These are phyloP conservation scores for Rhodotorula kratochvilovae DNA, from an alignment of 768 basidiomycete species.

Conservation along the genomic window DNA sequence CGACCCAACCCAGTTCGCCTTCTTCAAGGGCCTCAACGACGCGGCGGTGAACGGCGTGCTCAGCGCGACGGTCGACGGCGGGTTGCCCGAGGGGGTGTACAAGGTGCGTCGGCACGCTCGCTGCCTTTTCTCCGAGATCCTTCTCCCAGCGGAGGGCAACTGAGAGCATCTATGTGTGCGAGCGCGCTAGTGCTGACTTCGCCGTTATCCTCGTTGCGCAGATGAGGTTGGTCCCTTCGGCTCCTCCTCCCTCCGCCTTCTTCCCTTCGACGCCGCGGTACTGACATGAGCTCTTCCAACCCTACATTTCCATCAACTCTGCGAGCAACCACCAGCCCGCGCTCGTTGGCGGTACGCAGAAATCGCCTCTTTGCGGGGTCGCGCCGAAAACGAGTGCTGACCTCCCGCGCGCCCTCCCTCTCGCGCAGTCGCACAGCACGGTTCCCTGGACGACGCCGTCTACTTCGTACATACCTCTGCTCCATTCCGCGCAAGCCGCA, in stretches of 20 bases:
- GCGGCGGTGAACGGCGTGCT: conserved; percentile 54
- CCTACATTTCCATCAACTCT: conserved; percentile 51
- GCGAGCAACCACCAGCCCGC: conserved; percentile 58
- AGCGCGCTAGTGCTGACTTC: neutral
- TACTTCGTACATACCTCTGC: conserved; percentile 48
- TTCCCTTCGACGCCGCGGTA: neutral
- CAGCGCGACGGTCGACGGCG: conserved; percentile 55
- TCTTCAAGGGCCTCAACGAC: conserved; percentile 50
- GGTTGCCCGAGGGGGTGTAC: conserved; percentile 61
- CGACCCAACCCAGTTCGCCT: conserved; percentile 55
- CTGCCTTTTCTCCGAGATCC: neutral
- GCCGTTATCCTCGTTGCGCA: neutral
- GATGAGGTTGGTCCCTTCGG: conserved; percentile 4
- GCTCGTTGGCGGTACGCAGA: conserved; percentile 1
- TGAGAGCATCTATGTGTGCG: no score
- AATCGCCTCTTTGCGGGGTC: neutral
- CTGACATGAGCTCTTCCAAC: neutral
- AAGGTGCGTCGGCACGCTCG: conserved; percentile 48
- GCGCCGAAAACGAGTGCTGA: neutral
- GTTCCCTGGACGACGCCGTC: conserved; percentile 58
- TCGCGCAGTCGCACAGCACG: conserved; percentile 57
- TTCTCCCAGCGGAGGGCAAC: neutral
- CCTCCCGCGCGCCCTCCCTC: conserved; percentile 28
- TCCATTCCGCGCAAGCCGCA: no score
- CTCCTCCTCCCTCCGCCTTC: neutral